Conservation (phyloP, 108 stramenopile genomes). For the Nitzschia palea region DNA sequence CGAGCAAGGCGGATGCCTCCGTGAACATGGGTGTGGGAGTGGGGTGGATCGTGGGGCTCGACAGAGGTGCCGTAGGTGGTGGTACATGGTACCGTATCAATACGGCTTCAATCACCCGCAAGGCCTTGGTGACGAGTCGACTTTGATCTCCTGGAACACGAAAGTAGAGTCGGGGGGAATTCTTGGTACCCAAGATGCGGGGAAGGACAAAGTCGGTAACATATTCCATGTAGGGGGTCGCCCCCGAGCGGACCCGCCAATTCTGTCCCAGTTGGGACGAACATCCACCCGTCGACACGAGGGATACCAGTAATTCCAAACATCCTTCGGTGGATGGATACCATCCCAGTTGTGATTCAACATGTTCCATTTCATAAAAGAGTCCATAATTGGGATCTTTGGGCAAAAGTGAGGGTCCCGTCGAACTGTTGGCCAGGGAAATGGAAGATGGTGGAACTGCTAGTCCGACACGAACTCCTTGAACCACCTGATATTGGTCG, state of each 20-base stretch:
- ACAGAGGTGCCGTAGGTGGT: slow-evolving; percentile 2
- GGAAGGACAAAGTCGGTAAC: slow-evolving; percentile 73
- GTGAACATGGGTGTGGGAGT: slow-evolving; percentile 16
- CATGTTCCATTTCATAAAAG: slow-evolving; percentile 78
- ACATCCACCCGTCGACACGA: slow-evolving; percentile 62
- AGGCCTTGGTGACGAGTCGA: slow-evolving; percentile 58
- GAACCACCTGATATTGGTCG: slow-evolving; percentile 48
- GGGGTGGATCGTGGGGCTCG: slow-evolving; percentile 11
- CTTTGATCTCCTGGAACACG: slow-evolving; percentile 53
- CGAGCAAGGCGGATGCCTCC: no score
- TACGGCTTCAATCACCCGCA: slow-evolving; percentile 74
- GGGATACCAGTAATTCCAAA: slow-evolving; percentile 61
- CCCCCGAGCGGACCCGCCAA: slow-evolving; percentile 73
- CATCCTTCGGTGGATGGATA: slow-evolving; percentile 84
- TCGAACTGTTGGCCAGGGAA: slow-evolving; percentile 23
- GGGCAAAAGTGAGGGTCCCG: slow-evolving; percentile 23
- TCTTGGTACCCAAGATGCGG: slow-evolving; percentile 47
- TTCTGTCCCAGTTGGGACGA: slow-evolving; percentile 64
- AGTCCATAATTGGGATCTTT: slow-evolving; percentile 60
- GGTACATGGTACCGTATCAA: slow-evolving; percentile 49
- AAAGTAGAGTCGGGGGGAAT: slow-evolving; percentile 39
- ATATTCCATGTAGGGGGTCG: slow-evolving; percentile 81
- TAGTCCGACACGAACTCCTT: slow-evolving; percentile 8
- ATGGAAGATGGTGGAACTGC: slow-evolving; percentile 49
- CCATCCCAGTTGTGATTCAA: slow-evolving; percentile 63